Percentiles rank a stretch among this genome's conserved stretches.
phyloP scores from a whole-genome alignment of 257 asterid species.

The Solanum okadae region DNA sequence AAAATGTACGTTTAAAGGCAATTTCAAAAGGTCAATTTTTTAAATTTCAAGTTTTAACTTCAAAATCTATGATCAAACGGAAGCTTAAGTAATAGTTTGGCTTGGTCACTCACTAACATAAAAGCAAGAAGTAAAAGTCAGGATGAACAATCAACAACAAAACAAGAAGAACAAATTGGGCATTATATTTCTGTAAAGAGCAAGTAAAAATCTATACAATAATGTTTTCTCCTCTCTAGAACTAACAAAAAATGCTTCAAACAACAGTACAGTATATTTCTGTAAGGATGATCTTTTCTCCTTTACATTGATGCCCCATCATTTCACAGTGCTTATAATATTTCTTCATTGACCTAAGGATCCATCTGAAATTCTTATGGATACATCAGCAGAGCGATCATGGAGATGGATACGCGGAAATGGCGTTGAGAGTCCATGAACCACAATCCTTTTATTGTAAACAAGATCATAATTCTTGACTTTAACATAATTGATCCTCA shows the following conservation, averaged over 20 bases:
- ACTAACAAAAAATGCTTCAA: neutral
- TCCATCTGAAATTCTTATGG: neutral
- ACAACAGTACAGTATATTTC: neutral
- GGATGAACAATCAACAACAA: neutral
- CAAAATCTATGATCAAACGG: no score
- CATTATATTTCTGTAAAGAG: neutral
- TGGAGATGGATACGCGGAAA: conserved; percentile 27
- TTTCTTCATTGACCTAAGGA: neutral
- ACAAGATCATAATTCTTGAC: conserved; percentile 45
- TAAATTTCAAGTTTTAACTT: no score
- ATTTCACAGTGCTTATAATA: neutral
- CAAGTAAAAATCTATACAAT: neutral
- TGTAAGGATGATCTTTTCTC: neutral
- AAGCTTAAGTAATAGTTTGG: neutral
- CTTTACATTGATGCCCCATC: neutral
- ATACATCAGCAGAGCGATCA: neutral
- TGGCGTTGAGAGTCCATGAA: conserved; percentile 55
- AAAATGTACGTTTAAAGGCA: accelerated
- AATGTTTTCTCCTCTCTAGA: neutral
- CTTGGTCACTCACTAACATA: neutral
- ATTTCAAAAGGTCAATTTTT: no score
- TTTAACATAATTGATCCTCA: conserved; percentile 61
- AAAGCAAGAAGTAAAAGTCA: neutral
- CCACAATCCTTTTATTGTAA: conserved; percentile 46
- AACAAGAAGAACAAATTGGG: neutral